Evolutionary conservation across 2,329 filamentous ascomycete genomes (phyloP).

Genomic region (Lachnellula cervina): DNA sequence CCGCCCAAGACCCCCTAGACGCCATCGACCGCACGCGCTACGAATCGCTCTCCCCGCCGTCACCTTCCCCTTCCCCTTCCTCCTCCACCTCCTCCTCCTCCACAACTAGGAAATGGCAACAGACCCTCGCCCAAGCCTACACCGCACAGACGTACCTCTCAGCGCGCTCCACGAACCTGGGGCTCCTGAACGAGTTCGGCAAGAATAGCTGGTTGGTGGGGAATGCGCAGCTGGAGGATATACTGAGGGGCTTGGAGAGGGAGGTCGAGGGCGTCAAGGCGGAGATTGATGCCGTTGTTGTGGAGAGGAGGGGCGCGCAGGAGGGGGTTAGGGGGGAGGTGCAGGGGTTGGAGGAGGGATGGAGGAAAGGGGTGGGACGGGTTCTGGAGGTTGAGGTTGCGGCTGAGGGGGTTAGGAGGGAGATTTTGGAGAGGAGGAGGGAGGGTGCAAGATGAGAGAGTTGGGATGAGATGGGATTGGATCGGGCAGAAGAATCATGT

Average conservation of each 20-base stretch:
- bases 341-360: slow-evolving; percentile 66
- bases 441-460: slow-evolving; percentile 24
- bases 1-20: slow-evolving; percentile 51
- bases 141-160: slow-evolving; percentile 53
- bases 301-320: slow-evolving; percentile 65
- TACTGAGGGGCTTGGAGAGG: slow-evolving; percentile 63
- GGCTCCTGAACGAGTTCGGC: slow-evolving; percentile 42
- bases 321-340: slow-evolving; percentile 69
- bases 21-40: slow-evolving; percentile 78
- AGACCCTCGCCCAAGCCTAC: slow-evolving; percentile 44
- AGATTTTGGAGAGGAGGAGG: slow-evolving; percentile 62
- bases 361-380: slow-evolving; percentile 72
- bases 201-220: slow-evolving; percentile 88
- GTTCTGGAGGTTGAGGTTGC: slow-evolving; percentile 86
- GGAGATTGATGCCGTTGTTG: slow-evolving; percentile 69
- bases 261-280: slow-evolving; percentile 65
- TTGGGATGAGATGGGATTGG: neutral
- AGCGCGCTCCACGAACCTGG: slow-evolving; percentile 26
- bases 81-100: slow-evolving; percentile 19
- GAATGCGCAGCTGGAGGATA: slow-evolving; percentile 74
- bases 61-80: slow-evolving; percentile 32
- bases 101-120: slow-evolving; percentile 9
- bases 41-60: slow-evolving; percentile 66
- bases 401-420: slow-evolving; percentile 63
- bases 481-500: neutral